Evolutionary conservation across 2,329 filamentous ascomycete genomes (phyloP), one percentile per base, ranked within the genome.

Genomic region (Sarocladium brachiariae): DNA sequence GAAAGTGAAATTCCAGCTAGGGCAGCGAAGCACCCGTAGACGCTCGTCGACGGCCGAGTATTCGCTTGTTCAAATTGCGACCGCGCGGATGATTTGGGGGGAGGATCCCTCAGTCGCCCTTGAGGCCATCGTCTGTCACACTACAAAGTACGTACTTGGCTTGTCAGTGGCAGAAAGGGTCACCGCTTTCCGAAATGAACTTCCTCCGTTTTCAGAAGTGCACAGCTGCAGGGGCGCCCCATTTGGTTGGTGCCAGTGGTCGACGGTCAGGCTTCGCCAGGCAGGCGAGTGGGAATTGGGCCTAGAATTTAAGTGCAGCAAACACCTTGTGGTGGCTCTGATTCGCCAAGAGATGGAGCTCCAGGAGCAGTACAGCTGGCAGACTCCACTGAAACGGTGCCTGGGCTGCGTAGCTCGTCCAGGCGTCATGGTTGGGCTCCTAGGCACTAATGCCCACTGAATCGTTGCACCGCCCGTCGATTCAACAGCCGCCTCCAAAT

Each of bases 391-490:
- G 43, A 19, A 33, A 30, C 31, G 25, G 27, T 47, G 39, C 50
- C 31, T 38, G 37, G 23, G 37, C 27, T 50, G 49, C 49, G n/a
- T n/a, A 50, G 24, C 18, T 37, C 30, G 38, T 49, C 46, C 3
- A 21, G 33, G 46, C 46, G 46, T 49, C 46, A 49, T 49, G 19
- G 46, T 49, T 49, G 46, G 46, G 46, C 46, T 49, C 46, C 43
- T 19, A 47, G 11, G 43, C 39, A 25, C 43, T 25, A 14, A 9
- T n/a, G 25, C 7, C 18, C 13, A 25, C 43, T 33, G 9, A 16
- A 18, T 16, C n/a, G 4, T 47, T 4, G 24, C 19, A 45, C 24
- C 21, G n/a, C n/a, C 39, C 5, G 33, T n/a, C 43, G 25, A 47
- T 19, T 33, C 27, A 31, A 24, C 43, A 47, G 27, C 43, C 43